Percentiles rank a stretch among this genome's conserved stretches.
Conservation (phyloP, 2,329 filamentous ascomycete genomes). For the Neospermospora avenae region DNA sequence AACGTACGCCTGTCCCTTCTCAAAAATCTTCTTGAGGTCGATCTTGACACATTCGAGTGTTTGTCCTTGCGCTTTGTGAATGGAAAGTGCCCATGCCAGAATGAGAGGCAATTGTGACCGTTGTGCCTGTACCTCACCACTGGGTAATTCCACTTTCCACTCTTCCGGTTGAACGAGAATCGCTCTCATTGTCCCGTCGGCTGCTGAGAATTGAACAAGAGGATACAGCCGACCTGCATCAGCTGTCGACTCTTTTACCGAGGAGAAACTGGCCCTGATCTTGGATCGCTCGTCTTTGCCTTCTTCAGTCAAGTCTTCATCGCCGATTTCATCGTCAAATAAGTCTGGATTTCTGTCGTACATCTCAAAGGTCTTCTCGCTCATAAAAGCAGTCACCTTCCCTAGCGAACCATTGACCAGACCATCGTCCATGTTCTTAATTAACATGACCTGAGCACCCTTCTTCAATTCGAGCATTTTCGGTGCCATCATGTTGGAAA, state of each 20-base stretch:
- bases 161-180: conserved; percentile 82
- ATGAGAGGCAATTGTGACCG: conserved; percentile 83
- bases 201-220: conserved; percentile 76
- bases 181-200: conserved; percentile 71
- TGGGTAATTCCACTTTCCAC: conserved; percentile 97
- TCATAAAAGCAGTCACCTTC: conserved; percentile 79
- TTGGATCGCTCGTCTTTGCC: conserved; percentile 41
- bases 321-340: conserved; percentile 47
- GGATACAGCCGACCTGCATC: conserved; percentile 64
- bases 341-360: conserved; percentile 56
- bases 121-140: conserved; percentile 87
- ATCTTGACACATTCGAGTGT: conserved; percentile 88
- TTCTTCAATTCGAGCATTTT: conserved; percentile 77
- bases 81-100: conserved; percentile 92
- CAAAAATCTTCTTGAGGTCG: conserved; percentile 86
- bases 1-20: conserved; percentile 97
- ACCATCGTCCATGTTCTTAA: conserved; percentile 95
- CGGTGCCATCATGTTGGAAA: conserved; percentile 92
- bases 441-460: conserved; percentile 97
- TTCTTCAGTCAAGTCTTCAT: conserved; percentile 43
- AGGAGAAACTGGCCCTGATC: conserved; percentile 41
- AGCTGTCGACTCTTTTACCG: conserved; percentile 38
- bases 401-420: conserved; percentile 94
- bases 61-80: conserved; percentile 97
- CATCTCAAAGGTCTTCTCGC: conserved; percentile 56